These are phyloP conservation scores for Pseudogymnoascus sp. DNA, from an alignment of 2,329 filamentous ascomycete species.

Conservation along the genomic window DNA sequence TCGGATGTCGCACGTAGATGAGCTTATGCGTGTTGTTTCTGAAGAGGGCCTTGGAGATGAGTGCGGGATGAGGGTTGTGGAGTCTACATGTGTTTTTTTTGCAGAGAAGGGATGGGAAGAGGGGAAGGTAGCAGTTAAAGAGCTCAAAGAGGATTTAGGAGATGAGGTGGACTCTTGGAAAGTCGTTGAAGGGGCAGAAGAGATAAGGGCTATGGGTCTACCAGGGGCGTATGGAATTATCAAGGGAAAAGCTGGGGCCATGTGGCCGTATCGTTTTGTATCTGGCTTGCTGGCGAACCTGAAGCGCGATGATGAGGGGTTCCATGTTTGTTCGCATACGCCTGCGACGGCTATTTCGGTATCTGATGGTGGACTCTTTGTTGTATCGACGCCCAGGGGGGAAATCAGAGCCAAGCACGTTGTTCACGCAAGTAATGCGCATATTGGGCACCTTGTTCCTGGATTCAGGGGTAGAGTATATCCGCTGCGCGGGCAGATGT, in stretches of 20 bases:
- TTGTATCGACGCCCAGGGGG: conserved; percentile 39
- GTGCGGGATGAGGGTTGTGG: conserved; percentile 3
- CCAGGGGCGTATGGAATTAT: conserved; percentile 22
- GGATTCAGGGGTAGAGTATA: conserved; percentile 39
- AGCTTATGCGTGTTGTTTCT: background rate
- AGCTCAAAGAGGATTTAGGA: background rate
- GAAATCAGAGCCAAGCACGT: conserved; percentile 40
- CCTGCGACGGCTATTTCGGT: conserved; percentile 25
- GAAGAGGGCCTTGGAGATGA: conserved; percentile 3
- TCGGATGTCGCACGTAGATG: conserved; percentile 34
- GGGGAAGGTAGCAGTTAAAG: background rate
- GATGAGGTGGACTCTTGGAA: background rate
- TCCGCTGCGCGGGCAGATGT: conserved; percentile 41
- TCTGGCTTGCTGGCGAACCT: conserved; percentile 34
- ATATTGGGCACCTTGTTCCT: conserved; percentile 43
- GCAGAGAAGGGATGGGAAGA: background rate
- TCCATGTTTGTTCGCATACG: conserved; percentile 33
- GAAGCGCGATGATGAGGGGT: background rate
- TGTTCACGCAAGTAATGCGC: conserved; percentile 51
- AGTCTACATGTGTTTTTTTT: background rate
- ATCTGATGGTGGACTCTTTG: conserved; percentile 29
- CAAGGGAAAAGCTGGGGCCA: conserved; percentile 34
- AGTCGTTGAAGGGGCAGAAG: background rate
- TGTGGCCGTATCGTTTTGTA: conserved; percentile 45
- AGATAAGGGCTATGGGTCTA: conserved; percentile 17